Percentiles rank a stretch among this genome's conserved stretches.
Evolutionary conservation across 164 flowering plant genomes (phyloP).

Genomic region (Vitis cinerea): DNA sequence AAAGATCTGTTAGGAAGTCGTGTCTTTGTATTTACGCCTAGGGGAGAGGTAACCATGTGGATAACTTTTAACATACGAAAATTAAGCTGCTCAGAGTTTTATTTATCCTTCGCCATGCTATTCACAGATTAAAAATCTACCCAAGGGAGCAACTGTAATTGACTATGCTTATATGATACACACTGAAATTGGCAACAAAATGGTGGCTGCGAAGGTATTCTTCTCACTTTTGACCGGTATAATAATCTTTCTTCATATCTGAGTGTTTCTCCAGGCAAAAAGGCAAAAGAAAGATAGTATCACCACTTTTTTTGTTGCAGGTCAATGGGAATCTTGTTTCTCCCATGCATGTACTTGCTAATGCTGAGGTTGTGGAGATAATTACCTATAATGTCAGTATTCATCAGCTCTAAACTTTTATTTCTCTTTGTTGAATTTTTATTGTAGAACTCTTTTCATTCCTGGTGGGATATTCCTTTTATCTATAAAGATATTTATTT

Average conservation of each 20-base stretch:
- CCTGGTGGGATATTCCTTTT: not conserved
- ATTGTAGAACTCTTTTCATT: not conserved
- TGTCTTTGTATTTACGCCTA: constrained; percentile 96
- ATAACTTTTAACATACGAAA: not conserved
- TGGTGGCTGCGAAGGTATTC: constrained; percentile 98
- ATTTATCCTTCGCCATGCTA: not conserved
- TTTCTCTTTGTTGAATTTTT: not conserved
- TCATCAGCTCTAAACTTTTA: not conserved
- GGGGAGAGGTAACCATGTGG: constrained; percentile 73
- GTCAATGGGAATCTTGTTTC: constrained; percentile 95
- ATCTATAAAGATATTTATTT: not conserved
- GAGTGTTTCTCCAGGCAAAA: not conserved
- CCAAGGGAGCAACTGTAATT: constrained; percentile 89
- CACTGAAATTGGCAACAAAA: constrained; percentile 97
- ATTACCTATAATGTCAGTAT: constrained; percentile 82
- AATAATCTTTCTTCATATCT: not conserved
- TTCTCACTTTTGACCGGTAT: constrained; percentile 8
- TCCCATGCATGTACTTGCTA: constrained; percentile 84
- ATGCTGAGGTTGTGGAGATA: constrained; percentile 98
- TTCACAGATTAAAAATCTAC: constrained; percentile 86
- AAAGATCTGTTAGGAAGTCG: constrained; percentile 93
- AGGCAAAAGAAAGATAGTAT: not conserved
- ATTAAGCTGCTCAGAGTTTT: not conserved
- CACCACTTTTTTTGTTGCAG: constrained; percentile 41
- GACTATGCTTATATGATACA: constrained; percentile 99